Evolutionary conservation across 495 filamentous ascomycete genomes (phyloP), one percentile per base, ranked within the genome.

Genomic region (Parmelia sp.): DNA sequence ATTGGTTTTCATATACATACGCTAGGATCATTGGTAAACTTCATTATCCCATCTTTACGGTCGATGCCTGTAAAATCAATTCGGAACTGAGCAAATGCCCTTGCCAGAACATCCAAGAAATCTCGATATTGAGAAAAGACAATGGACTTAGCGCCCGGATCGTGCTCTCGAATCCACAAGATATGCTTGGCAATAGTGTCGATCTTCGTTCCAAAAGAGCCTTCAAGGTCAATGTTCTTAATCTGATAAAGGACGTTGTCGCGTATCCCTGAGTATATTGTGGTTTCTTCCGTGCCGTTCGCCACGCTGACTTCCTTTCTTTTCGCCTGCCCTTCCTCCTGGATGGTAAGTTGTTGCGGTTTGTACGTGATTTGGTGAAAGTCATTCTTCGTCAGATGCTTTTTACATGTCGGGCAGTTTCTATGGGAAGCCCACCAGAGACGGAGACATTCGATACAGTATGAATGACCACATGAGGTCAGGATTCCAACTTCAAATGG

Each of bases 401-500:
- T 79, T 65, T 93, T 95, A 80, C 93, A 97, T 4, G 88, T 78
- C 0, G 90, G 90, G 67, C 90, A 95, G 57, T 77, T 88, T 21
- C 72, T 78, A 61, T 87, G 81, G 58, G 79, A 76, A 55, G 74
- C 75, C 75, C 86, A 89, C 93, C 94, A 98, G 12, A 83, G 61
- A 6, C 77, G 75, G 36, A 97, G 84, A 73, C 94, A 98, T 39
- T 89, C 88, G 62, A 86, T 89, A 76, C 93, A 97, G 69, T 89
- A 97, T 63, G 88, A 84, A 70, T 98, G 93, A 1, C 93, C 93
- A 74, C 93, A 98, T 4, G 88, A 81, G 3, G 93, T 97, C 69
- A 98, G 78, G 36, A 92, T 74, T n/a, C 93, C 94, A 51, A 83
- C 74, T 69, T 88, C 87, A 71, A 96, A 92, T 8, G 75, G 66